Percentiles rank a stretch among this genome's conserved stretches.
phyloP scores from a whole-genome alignment of 2,329 filamentous ascomycete genomes.

The Sporothrix inflata region DNA sequence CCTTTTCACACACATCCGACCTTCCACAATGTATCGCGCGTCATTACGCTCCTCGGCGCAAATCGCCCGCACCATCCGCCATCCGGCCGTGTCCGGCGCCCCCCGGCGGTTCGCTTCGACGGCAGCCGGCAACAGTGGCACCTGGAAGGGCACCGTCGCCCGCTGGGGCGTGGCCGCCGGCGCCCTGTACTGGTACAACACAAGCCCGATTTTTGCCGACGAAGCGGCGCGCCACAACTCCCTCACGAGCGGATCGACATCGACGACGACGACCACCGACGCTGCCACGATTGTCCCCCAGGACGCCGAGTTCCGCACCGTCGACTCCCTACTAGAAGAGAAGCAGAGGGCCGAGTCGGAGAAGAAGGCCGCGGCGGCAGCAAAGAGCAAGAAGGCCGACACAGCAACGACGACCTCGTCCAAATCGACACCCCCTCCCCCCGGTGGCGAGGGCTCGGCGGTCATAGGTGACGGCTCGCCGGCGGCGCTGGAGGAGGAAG shows the following conservation, averaged over 20 bases:
- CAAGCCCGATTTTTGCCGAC: slow-evolving; percentile 83
- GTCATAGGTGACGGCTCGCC: slow-evolving; percentile 43
- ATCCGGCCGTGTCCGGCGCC: slow-evolving; percentile 44
- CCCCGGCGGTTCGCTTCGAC: slow-evolving; percentile 56
- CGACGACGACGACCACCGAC: slow-evolving; percentile 43
- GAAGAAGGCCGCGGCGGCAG: slow-evolving; percentile 38
- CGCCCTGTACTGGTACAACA: slow-evolving; percentile 93
- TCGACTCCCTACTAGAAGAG: slow-evolving; percentile 69
- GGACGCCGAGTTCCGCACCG: slow-evolving; percentile 63
- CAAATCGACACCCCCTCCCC: slow-evolving; percentile 7
- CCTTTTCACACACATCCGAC: not conserved
- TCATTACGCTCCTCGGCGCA: slow-evolving; percentile 52
- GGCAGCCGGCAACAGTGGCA: slow-evolving; percentile 65
- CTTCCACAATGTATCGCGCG: slow-evolving; percentile 55
- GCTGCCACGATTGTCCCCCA: slow-evolving; percentile 12
- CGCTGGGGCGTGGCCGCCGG: slow-evolving; percentile 77
- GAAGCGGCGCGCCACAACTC: slow-evolving; percentile 61
- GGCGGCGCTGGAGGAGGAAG: slow-evolving; percentile 74
- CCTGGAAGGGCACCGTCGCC: slow-evolving; percentile 76
- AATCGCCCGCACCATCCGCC: slow-evolving; percentile 49
- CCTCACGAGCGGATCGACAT: slow-evolving; percentile 13
- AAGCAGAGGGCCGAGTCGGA: slow-evolving; percentile 56
- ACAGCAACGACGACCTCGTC: slow-evolving; percentile 33
- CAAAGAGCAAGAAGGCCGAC: slow-evolving; percentile 24
- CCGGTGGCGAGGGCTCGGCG: slow-evolving; percentile 24